Percentiles rank a stretch among this genome's conserved stretches.
phyloP scores from a whole-genome alignment of 768 basidiomycete species.

The Piloderma croceum region DNA sequence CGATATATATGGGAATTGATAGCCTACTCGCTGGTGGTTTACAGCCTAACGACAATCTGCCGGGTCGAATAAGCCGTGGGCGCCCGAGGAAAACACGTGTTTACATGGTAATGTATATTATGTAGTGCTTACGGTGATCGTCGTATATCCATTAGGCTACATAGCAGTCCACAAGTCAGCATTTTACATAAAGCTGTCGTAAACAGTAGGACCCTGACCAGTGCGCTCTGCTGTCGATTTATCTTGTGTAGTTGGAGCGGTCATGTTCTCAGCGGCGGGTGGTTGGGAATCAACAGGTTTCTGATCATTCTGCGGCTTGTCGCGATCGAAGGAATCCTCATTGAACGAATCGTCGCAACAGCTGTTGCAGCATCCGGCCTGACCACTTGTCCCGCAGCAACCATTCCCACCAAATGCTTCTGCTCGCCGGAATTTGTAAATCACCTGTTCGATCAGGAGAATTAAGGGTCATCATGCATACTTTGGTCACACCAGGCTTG shows the following conservation, averaged over 20 bases:
- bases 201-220: neutral
- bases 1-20: neutral
- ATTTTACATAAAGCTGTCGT: no score
- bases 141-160: no score
- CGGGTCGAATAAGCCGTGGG: no score
- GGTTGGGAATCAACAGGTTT: neutral
- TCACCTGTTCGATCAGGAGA: no score
- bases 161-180: no score
- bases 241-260: neutral
- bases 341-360: slow-evolving; percentile 41
- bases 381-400: slow-evolving; percentile 24
- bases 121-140: no score
- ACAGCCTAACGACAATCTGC: neutral
- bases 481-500: slow-evolving; percentile 23
- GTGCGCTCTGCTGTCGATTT: neutral
- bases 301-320: neutral
- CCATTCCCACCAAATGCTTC: slow-evolving; percentile 12
- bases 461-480: no score
- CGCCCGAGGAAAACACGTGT: no score
- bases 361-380: slow-evolving; percentile 40
- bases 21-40: neutral
- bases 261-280: neutral
- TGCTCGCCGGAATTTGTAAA: no score
- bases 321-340: slow-evolving; percentile 14
- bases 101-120: no score